Evolutionary conservation across 1,284 basidiomycete species (phyloP), one percentile per base, ranked within the genome.

Genomic region (Thecaphora frezii): DNA sequence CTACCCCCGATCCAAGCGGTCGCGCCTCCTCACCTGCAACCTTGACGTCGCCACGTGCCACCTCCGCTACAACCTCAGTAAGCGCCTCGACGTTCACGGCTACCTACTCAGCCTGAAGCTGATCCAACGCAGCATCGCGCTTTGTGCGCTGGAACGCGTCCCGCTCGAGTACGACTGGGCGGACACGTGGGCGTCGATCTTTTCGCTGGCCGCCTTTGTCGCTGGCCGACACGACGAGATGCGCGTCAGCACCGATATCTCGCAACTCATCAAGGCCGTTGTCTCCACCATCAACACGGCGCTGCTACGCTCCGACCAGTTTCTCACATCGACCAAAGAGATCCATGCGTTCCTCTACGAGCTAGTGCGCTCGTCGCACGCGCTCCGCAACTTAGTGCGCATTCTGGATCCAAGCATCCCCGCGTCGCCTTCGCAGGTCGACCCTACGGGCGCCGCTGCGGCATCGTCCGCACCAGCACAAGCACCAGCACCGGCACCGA

Each of bases 21-120:
- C 37, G 1, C 61, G 70, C 10, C 59, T 74, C n/a, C 41, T 74
- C 24, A 64, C 71, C 7, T 51, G 48, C 28, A 53, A 67, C 5
- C 65, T 76, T 7, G 70, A 74, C 48, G 53, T 59, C 0, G 62
- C 60, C 23, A 60, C 61, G 14, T 61, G 69, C 41, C 73, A 58
- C 19, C 36, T 74, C 14, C 62, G 69, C 24, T 71, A 73, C 63
- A 76, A 76, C 46, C 67, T 73, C 37, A 66, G 70, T 45, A 74
- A 73, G 50, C 58, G 63, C 2, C 55, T 74, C 28, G 73, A 76
- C 38, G 50, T 54, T 2, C 53, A 59, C 1, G 51, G 55, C 13
- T 68, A 71, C 42, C 54, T 71, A 22, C 58, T 70, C 23, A 55
- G 63, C 14, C 38, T 74, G n/a, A 59, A 53, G 46, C 54, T 65